phyloP scores from a whole-genome alignment of 2,329 filamentous ascomycete genomes.

The Monilinia vaccinii-corymbosi region DNA sequence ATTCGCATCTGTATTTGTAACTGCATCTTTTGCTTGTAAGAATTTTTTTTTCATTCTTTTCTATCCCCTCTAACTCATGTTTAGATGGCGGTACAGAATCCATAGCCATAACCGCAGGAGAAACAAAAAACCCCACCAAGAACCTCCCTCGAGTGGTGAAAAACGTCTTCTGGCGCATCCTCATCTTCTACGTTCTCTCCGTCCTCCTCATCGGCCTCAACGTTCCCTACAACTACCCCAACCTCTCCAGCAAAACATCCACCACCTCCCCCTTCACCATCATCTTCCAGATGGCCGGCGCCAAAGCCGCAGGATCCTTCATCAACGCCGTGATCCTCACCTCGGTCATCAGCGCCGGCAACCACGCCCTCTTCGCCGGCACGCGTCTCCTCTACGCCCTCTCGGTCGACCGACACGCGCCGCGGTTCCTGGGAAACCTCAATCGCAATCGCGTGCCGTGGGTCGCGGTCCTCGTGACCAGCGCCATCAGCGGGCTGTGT shows the following conservation, averaged over 20 bases:
- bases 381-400: conserved; percentile 47
- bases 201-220: conserved; percentile 49
- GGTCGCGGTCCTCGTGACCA: conserved; percentile 45
- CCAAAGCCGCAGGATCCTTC: conserved; percentile 44
- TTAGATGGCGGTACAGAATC: conserved; percentile 51
- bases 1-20: conserved; percentile 56
- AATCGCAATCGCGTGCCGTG: conserved; percentile 43
- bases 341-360: conserved; percentile 48
- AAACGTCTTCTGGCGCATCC: conserved; percentile 54
- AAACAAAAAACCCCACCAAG: conserved; percentile 52
- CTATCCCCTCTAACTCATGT: background rate
- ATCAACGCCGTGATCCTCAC: conserved; percentile 55
- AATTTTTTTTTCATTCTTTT: background rate
- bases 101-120: conserved; percentile 57
- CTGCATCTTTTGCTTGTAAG: conserved; percentile 50
- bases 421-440: conserved; percentile 41
- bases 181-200: conserved; percentile 40
- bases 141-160: conserved; percentile 55
- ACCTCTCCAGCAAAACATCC: conserved; percentile 35
- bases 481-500: conserved; percentile 46
- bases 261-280: conserved; percentile 48
- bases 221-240: conserved; percentile 45
- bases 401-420: conserved; percentile 46
- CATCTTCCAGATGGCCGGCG: conserved; percentile 50
- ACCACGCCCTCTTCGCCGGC: conserved; percentile 49